Conservation (phyloP, 225 moss, liverwort and hornwort species). For the Physcomitrellopsis africana region DNA sequence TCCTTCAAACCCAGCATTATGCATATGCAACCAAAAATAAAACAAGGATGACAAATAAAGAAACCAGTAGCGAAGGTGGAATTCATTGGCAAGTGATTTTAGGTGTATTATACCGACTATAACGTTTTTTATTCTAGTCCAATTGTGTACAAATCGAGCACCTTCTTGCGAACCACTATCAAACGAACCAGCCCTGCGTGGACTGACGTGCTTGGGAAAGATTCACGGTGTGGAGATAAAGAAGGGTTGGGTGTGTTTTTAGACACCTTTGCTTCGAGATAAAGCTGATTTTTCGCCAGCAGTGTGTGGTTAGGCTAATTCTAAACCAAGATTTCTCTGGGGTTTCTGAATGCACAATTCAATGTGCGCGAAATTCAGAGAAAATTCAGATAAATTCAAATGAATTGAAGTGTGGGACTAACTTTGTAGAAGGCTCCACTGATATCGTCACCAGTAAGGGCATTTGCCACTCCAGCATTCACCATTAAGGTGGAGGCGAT, state of each 20-base stretch:
- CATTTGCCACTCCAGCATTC: slow-evolving; percentile 62
- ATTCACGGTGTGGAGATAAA: neutral
- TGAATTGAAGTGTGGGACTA: neutral
- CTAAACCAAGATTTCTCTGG: neutral
- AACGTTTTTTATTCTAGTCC: neutral
- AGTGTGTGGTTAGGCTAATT: neutral
- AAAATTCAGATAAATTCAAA: neutral
- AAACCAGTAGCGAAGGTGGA: neutral
- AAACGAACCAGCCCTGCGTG: neutral
- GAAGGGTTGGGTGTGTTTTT: neutral
- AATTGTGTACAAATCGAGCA: neutral
- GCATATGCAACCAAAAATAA: neutral
- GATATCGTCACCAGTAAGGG: slow-evolving; percentile 77
- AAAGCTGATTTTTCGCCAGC: neutral
- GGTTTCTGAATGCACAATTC: neutral
- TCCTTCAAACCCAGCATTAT: neutral
- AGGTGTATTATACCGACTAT: neutral
- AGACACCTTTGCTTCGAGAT: neutral
- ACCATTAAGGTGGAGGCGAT: slow-evolving; percentile 55
- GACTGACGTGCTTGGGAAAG: neutral
- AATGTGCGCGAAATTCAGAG: neutral
- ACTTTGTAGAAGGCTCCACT: slow-evolving; percentile 57
- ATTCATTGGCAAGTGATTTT: neutral
- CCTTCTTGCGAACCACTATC: neutral
- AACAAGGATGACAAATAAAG: neutral